Base-by-base conservation (phyloP, 1,139 yeast genomes). In the Pichia terricola region DNA sequence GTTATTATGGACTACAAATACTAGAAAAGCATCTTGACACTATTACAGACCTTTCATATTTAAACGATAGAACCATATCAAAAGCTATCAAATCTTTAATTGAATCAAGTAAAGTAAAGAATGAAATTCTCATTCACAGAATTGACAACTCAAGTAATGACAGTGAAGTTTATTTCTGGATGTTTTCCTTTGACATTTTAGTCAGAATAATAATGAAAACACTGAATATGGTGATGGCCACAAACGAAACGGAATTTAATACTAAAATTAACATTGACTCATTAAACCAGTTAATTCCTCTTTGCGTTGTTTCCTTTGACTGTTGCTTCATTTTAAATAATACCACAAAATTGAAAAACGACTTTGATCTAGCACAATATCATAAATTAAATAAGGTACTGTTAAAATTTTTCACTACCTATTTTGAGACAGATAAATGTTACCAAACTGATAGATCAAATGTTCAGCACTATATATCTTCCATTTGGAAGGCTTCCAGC, bases 311-410 rank as follows among this genome's bases (percentile, higher is more conserved):
- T 28, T 62, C 73, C 26, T 60, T 78, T 35, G 62, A 65, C n/a
- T 61, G 69, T 4, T 66, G 75, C 32, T 64, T 75, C 44, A 61
- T 63, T 9, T 34, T 51, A 2, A 50, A 55, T 16, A 59, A 61
- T 3, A 67, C 57, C 22, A 50, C 43, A 2, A 41, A 52, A 7
- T 58, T 53, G 2, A 68, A 72, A 46, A 87, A 80, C 53, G 53
- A 51, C 0, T 66, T 71, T 50, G 82, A 79, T 52, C 62, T 73
- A 6, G 51, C 56, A 8, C 75, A 72, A 39, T 83, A 77, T 56
- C 48, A 58, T 2, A 57, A 57, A 4, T 64, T 79, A 47, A 70
- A 73, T 37, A 51, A 53, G 0, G 51, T 72, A 1, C 59, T 83
- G 1, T 51, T 79, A 3, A 72, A 75, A 3, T 58, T 62, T 33